Evolutionary conservation across 176 grass and related monocot genomes (phyloP).

Genomic region (Oryza punctata): DNA sequence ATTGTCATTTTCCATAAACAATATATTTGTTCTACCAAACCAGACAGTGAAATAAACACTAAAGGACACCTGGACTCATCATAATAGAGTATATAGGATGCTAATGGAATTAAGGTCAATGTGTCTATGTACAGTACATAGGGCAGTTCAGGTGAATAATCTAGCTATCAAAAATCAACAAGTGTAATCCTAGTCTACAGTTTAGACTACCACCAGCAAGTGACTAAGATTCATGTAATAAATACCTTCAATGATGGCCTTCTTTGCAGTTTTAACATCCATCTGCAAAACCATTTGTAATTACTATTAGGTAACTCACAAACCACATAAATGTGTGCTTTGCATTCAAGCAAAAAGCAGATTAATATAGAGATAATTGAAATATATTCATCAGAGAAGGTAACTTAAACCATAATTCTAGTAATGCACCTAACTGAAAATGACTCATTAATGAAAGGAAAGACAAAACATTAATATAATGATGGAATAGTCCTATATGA

Average conservation of each 20-base stretch:
- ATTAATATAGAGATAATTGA: neutral
- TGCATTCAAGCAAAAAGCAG: neutral
- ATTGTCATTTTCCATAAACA: neutral
- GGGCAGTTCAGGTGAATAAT: neutral
- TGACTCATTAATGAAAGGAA: neutral
- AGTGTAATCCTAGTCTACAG: neutral
- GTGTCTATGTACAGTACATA: neutral
- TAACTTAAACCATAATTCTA: too few relatives aligned
- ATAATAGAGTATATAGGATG: too few relatives aligned
- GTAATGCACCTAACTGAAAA: neutral
- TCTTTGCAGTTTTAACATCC: constrained; percentile 88
- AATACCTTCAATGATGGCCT: constrained; percentile 86
- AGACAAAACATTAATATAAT: neutral
- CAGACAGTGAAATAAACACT: neutral
- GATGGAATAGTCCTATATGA: neutral
- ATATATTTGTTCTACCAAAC: too few relatives aligned
- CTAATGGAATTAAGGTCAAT: neutral
- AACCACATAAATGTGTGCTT: neutral
- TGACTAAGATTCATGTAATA: constrained; percentile 20
- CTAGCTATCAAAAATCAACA: neutral
- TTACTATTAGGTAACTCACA: constrained; percentile 23
- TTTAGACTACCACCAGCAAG: neutral
- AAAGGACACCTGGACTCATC: neutral
- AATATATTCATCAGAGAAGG: too few relatives aligned
- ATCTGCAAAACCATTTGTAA: constrained; percentile 57